Base-by-base conservation (phyloP, 331 rosid genomes). In the Malus hybrid region DNA sequence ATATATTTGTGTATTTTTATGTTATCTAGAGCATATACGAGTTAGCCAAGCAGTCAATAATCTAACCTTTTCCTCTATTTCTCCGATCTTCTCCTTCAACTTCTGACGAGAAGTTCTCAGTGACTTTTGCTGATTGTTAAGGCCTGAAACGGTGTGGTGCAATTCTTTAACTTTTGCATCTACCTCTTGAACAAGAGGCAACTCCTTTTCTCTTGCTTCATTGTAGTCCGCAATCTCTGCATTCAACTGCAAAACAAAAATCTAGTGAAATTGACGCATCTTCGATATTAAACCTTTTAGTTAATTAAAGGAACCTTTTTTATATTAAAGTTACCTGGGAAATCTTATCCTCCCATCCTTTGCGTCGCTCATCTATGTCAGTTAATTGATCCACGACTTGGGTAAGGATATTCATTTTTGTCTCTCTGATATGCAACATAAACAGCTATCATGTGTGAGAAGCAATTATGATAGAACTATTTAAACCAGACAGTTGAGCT, bases 61-160 rank as follows among this genome's bases (percentile, higher is more conserved):
- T 5, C 85, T 82, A 70, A 93, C 97, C 94, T 93, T 84, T 75
- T 79, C 83, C 60, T 91, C 97, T 92, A 84, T 86, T 82, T 90
- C 96, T 48, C 56, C 80, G 3, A 62, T 77, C 78, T 82, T 90
- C 69, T 93, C 97, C 83, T 90, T 90, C 86, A 84, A 85, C 82
- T 89, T 88, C 73, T 82, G 82, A 32, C 80, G 67, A 27, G 86
- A 66, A 81, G 86, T 74, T 80, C 91, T 89, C 83, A 91, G 50
- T 1, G 93, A 82, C 77, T 79, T 57, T 79, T 93, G 98, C 5
- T 88, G 82, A 61, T 80, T 86, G 83, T 93, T 93, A 44, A 91
- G 91, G 76, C 81, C 78, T 11, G 76, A 86, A 76, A 93, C 86
- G 50, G 84, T 87, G 66, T 88, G 96, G 61, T 76, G 91, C 64